These are phyloP conservation scores for Macrolepiota fuliginosa DNA, from an alignment of 768 basidiomycete genomes.

Conservation along the genomic window DNA sequence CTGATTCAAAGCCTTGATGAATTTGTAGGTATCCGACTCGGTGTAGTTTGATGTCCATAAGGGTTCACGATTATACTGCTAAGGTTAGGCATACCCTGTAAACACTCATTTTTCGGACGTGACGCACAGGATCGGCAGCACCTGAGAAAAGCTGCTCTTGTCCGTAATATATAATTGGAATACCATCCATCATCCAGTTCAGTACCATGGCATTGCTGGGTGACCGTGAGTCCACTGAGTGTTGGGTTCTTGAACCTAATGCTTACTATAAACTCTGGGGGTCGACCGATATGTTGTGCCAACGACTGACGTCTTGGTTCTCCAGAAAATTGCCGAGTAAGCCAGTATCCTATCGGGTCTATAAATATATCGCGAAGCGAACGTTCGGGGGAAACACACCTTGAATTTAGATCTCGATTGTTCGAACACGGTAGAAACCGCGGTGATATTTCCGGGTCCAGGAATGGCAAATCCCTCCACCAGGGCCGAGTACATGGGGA, in stretches of 20 bases:
- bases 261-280: constrained; percentile 66
- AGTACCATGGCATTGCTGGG: constrained; percentile 71
- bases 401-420: constrained; percentile 54
- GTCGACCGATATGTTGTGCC: constrained; percentile 71
- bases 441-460: constrained; percentile 61
- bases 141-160: constrained; percentile 75
- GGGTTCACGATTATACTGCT: constrained; percentile 70
- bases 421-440: constrained; percentile 47
- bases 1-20: constrained; percentile 60
- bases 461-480: constrained; percentile 69
- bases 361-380: constrained; percentile 8
- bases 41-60: constrained; percentile 69
- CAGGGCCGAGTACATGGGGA: constrained; percentile 65
- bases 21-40: constrained; percentile 54
- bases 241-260: background rate
- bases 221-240: constrained; percentile 1
- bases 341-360: constrained; percentile 30
- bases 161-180: constrained; percentile 81
- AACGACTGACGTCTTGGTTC: constrained; percentile 76
- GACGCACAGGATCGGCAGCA: constrained; percentile 58
- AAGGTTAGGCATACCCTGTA: constrained; percentile 2
- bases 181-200: constrained; percentile 78
- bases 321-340: constrained; percentile 76
- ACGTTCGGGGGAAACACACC: constrained; percentile 22
- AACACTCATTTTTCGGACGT: background rate